Conservation (phyloP, 1,284 basidiomycete genomes). For the Nidula niveotomentosa region DNA sequence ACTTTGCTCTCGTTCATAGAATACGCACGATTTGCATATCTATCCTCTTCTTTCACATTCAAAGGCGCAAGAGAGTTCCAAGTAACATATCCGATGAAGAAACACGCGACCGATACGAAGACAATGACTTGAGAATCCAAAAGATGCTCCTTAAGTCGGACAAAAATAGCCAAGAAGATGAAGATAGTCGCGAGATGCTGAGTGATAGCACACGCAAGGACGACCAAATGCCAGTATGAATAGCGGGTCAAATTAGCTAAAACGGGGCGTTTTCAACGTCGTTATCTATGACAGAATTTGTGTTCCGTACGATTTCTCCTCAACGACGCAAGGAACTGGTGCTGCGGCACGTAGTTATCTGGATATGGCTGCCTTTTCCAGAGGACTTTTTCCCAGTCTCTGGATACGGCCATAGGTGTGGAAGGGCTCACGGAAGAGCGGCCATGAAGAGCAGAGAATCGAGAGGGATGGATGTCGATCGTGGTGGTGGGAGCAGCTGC, state of each 20-base stretch:
- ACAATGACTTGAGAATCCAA: constrained; percentile 73
- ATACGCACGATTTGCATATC: neutral
- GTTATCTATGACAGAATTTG: constrained; percentile 7
- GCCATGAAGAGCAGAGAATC: too few species aligned
- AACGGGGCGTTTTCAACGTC: constrained; percentile 8
- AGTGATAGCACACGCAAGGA: constrained; percentile 77
- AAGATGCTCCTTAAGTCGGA: constrained; percentile 61
- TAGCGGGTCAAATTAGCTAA: constrained; percentile 78
- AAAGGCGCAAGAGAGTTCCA: constrained; percentile 58
- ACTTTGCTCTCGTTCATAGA: neutral
- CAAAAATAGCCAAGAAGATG: constrained; percentile 82
- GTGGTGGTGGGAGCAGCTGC: too few species aligned
- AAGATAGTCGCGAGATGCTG: constrained; percentile 84
- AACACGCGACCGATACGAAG: constrained; percentile 62
- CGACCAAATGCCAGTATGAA: constrained; percentile 72
- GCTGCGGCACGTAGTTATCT: constrained; percentile 87
- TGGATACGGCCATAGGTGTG: constrained; percentile 9
- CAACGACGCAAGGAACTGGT: constrained; percentile 77
- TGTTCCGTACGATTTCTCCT: constrained; percentile 68
- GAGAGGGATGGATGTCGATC: too few species aligned
- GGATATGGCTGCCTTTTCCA: constrained; percentile 80
- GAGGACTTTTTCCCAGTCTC: constrained; percentile 78
- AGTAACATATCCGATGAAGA: constrained; percentile 56
- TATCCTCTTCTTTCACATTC: neutral
- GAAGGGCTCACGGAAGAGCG: too few species aligned